phyloP scores from a whole-genome alignment of 208 protist genomes.

The Sergeia podlipaevii region DNA sequence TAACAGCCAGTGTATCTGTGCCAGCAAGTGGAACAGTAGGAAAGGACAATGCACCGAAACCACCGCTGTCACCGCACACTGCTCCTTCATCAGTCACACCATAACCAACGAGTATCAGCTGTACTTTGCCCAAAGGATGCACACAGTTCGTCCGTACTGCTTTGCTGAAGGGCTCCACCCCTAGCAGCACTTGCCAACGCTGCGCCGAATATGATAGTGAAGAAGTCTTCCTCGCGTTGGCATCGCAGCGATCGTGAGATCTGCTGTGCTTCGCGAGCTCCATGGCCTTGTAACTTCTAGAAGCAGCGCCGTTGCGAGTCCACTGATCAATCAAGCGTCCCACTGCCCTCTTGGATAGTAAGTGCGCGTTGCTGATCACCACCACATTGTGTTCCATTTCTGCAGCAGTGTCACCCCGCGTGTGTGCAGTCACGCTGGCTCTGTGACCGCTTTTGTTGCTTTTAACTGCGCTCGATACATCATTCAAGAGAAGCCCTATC shows the following conservation, averaged over 20 bases:
- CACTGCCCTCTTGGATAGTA: conserved; percentile 51
- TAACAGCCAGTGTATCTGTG: conserved; percentile 1
- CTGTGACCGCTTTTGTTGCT: background rate
- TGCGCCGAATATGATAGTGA: background rate
- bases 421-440: background rate
- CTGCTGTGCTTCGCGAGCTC: background rate
- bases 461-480: no score
- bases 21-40: no score
- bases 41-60: no score
- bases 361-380: conserved; percentile 53
- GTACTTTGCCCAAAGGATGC: conserved; percentile 43
- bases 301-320: conserved; percentile 54
- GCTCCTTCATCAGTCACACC: background rate
- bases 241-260: background rate
- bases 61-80: no score
- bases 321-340: conserved; percentile 66
- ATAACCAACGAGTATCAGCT: conserved; percentile 38
- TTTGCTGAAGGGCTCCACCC: conserved; percentile 11
- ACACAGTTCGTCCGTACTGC: conserved; percentile 14
- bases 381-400: conserved; percentile 22
- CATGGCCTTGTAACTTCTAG: background rate
- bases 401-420: background rate
- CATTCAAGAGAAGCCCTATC: conserved; percentile 15
- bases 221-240: background rate
- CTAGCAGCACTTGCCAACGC: conserved; percentile 15